These are phyloP conservation scores for Bimuria novae-zelandiae DNA, from an alignment of 2,329 filamentous ascomycete species.

Conservation along the genomic window DNA sequence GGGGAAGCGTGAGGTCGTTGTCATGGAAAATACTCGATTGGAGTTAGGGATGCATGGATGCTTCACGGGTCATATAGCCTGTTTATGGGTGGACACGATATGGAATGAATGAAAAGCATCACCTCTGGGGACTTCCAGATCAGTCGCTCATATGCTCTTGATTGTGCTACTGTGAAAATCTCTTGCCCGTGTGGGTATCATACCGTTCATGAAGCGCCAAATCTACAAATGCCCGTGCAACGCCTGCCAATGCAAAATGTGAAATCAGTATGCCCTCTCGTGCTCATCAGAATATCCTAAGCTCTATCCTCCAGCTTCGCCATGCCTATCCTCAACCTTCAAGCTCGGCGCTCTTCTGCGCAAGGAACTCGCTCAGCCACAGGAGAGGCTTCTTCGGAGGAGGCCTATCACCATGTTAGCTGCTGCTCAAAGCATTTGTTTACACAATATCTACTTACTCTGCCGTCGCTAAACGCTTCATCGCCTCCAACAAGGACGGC, in stretches of 20 bases:
- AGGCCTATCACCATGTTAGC: constrained; percentile 28
- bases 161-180: neutral
- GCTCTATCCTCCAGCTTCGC: neutral
- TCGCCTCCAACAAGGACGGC: constrained; percentile 56
- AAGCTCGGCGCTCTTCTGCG: constrained; percentile 53
- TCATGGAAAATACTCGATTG: constrained; percentile 36
- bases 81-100: constrained; percentile 35
- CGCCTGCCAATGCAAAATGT: constrained; percentile 2
- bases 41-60: constrained; percentile 45
- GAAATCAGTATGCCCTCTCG: neutral
- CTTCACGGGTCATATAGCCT: constrained; percentile 39
- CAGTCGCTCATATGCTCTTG: neutral
- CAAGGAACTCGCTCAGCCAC: constrained; percentile 55
- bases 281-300: neutral
- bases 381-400: constrained; percentile 57
- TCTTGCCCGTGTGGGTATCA: constrained; percentile 24
- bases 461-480: constrained; percentile 56
- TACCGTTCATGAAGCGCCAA: constrained; percentile 9
- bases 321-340: constrained; percentile 43
- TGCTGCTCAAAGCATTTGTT: too few relatives aligned
- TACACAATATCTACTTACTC: constrained; percentile 47
- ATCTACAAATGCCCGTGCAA: constrained; percentile 13
- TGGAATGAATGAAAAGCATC: constrained; percentile 47
- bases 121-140: constrained; percentile 20
- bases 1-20: constrained; percentile 17